Conservation (phyloP, 371 early-diverging fungal species). For the Rhizopus arrhizus region DNA sequence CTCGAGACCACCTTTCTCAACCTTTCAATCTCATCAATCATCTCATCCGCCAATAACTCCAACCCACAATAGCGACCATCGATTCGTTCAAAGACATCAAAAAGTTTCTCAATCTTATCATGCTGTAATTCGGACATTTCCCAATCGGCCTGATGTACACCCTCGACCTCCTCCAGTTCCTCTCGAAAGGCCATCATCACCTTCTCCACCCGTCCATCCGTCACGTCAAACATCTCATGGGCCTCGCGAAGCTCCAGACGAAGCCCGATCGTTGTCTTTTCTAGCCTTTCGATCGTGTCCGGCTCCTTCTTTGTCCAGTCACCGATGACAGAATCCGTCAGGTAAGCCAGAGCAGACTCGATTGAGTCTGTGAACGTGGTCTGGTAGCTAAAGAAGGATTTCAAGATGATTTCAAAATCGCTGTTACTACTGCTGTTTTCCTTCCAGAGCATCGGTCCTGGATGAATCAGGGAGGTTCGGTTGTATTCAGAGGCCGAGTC, state of each 20-base stretch:
- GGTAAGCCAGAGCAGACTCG: slow-evolving; percentile 52
- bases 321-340: slow-evolving; percentile 54
- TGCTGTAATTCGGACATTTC: slow-evolving; percentile 44
- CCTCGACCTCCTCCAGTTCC: slow-evolving; percentile 56
- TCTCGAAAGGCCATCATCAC: slow-evolving; percentile 59
- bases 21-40: slow-evolving; percentile 38
- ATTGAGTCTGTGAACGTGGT: slow-evolving; percentile 59
- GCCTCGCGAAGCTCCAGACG: slow-evolving; percentile 58
- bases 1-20: slow-evolving; percentile 25
- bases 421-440: background rate
- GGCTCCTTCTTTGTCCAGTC: slow-evolving; percentile 9
- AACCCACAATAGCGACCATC: slow-evolving; percentile 43
- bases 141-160: slow-evolving; percentile 48
- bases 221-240: slow-evolving; percentile 59
- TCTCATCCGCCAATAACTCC: slow-evolving; percentile 41
- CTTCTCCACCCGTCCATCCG: slow-evolving; percentile 56
- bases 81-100: slow-evolving; percentile 53
- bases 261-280: slow-evolving; percentile 41
- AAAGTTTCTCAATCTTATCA: slow-evolving; percentile 45
- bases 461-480: slow-evolving; percentile 9
- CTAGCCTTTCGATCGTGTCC: slow-evolving; percentile 15
- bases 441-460: background rate
- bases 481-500: slow-evolving; percentile 47
- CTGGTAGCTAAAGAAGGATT: slow-evolving; percentile 57
- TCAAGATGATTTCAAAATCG: slow-evolving; percentile 58